Base-by-base conservation (phyloP, 2,329 filamentous ascomycete genomes). In the Aspergillus amoenus region DNA sequence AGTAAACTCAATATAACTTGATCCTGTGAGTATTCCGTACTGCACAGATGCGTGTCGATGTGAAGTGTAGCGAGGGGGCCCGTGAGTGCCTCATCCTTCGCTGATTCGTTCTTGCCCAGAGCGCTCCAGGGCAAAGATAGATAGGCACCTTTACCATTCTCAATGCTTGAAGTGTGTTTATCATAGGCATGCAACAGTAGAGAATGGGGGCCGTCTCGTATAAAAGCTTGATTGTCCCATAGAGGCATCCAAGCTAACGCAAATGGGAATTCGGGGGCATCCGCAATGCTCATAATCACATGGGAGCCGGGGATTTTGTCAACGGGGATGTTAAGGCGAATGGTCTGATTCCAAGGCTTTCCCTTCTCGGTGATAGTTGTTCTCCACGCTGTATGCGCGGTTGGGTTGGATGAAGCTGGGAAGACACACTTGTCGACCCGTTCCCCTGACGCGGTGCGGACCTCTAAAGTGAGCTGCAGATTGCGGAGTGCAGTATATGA, bases 21-120 rank as follows among this genome's bases (percentile, higher is more conserved):
- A 70, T 99, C 93, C 70, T 99, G 94, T 0, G 93, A 97, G 70
- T 96, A 96, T 58, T 88, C 85, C 0, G 94, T 99, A 76, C 94
- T 97, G 81, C 93, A 97, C 6, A 99, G 84, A 66, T 91, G 95
- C 0, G 93, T 96, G 58, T 90, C 85, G 11, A 96, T 78, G 12
- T 86, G 84, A 34, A 99, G 76, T n/a, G 86, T 85, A 3, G 93
- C 91, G 63, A 96, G 83, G 3, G 90, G 88, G 0, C 90, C 91
- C 5, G 88, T 91, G 3, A 92, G 84, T 52, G 83, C 81, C 70
- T 87, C 85, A 53, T 93, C 90, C 65, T 89, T 88, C 27, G 86
- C 82, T 46, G 86, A 81, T 68, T 88, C 84, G 65, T 89, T 81
- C 61, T 84, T 86, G 40, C 84, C 83, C 49, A 85, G 82, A 4